Base-by-base conservation (phyloP, 768 basidiomycete genomes). In the Boletus tylopilopsis region DNA sequence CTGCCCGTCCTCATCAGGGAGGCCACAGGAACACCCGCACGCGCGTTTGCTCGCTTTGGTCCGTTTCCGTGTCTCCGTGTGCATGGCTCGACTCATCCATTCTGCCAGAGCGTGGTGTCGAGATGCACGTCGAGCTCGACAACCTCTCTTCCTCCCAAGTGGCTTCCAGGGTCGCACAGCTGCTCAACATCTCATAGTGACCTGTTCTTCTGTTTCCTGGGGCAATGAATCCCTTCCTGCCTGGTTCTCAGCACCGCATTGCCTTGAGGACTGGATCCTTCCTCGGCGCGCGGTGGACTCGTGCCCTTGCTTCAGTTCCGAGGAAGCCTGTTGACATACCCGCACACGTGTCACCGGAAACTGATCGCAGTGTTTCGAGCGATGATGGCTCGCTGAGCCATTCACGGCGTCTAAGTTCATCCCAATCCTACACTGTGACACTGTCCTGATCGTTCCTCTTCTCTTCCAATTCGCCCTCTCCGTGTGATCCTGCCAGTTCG, bases 41-140 rank as follows among this genome's bases (percentile, higher is more conserved):
- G 90, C 62, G 80, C 80, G 40, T 93, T 91, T 77, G 90, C 87
- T 45, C 76, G 90, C 61, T 93, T 89, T 64, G 90, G 90, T 93
- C 71, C 67, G 87, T 68, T 41, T 52, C 48, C 46, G 45, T 30
- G 47, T 35, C 13, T 27, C 25, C 48, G 36, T 50, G 40, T 45
- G 30, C 47, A 35, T 56, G 51, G 38, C 59, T 49, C 54, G 56
- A 38, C 54, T 63, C n/a, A 44, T 22, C 16, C 8, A 29, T 54
- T 29, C 25, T 22, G 66, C 45, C 30, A 93, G 90, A 91, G 68
- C 79, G 78, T 45, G 90, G 90, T 40, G 77, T 85, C 19, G 90
- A 93, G 72, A 85, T 77, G 64, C 84, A 90, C 65, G 81, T 87
- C 47, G 85, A 87, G 64, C 71, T 93, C 42, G 90, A 93, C 61